Evolutionary conservation across 257 asterid genomes (phyloP).

Genomic region (Schizonepeta tenuifolia): DNA sequence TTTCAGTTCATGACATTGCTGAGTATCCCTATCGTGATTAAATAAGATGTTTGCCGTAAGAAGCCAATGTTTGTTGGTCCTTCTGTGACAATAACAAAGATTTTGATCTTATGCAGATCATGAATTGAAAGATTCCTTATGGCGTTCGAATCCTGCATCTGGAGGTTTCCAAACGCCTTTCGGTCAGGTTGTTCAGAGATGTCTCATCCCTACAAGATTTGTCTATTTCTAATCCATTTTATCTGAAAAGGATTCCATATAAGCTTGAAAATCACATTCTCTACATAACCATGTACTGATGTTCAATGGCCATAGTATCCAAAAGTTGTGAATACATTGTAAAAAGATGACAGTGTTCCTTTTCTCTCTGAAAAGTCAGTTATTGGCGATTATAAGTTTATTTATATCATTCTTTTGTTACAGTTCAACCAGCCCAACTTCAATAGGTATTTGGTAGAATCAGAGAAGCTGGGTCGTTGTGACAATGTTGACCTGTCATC

Average conservation of each 20-base stretch:
- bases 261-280: conserved; percentile 8
- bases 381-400: conserved; percentile 1
- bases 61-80: conserved; percentile 23
- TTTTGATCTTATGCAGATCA: conserved; percentile 49
- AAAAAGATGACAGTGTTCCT: not conserved
- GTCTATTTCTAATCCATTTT: conserved; percentile 14
- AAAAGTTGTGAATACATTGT: conserved; percentile 2
- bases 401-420: conserved; percentile 25
- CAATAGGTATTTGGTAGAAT: conserved; percentile 37
- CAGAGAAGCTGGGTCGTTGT: conserved; percentile 45
- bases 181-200: conserved; percentile 47
- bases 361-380: conserved; percentile 5
- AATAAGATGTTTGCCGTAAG: not conserved
- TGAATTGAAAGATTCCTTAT: conserved; percentile 41
- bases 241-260: not conserved
- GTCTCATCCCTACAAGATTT: conserved; percentile 16
- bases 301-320: no score
- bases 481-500: conserved; percentile 34
- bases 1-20: conserved; percentile 7
- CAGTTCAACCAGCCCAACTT: conserved; percentile 45
- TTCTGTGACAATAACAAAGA: conserved; percentile 16
- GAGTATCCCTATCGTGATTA: conserved; percentile 12
- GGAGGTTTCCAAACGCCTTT: conserved; percentile 41
- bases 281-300: not conserved
- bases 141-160: conserved; percentile 46